phyloP scores from a whole-genome alignment of 2,329 filamentous ascomycete genomes.

The Hypoxylon sp. region DNA sequence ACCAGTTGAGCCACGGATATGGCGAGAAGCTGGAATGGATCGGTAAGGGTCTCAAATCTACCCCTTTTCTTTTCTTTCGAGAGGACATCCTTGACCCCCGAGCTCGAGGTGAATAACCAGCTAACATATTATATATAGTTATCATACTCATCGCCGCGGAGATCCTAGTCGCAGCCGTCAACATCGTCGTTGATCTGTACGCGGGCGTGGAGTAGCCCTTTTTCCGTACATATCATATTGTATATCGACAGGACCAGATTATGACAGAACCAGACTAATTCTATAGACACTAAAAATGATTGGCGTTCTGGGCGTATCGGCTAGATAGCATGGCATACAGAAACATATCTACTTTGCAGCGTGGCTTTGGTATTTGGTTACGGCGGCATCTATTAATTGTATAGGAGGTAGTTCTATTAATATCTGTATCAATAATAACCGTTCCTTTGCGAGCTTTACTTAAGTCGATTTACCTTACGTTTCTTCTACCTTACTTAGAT shows the following conservation, averaged over 20 bases:
- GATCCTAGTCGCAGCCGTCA: slow-evolving; percentile 91
- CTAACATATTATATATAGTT: slow-evolving; percentile 70
- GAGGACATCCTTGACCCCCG: background rate
- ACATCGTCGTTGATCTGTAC: slow-evolving; percentile 95
- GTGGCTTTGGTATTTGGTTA: slow-evolving; percentile 9
- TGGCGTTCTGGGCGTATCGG: slow-evolving; percentile 20
- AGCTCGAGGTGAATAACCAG: background rate
- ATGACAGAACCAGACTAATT: slow-evolving; percentile 2
- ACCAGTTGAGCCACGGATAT: slow-evolving; percentile 93
- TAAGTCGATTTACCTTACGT: background rate
- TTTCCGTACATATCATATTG: background rate
- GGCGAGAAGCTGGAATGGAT: slow-evolving; percentile 93
- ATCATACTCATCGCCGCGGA: slow-evolving; percentile 97
- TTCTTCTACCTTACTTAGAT: background rate
- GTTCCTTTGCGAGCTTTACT: background rate
- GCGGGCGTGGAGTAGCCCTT: slow-evolving; percentile 63
- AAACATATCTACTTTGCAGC: slow-evolving; percentile 1
- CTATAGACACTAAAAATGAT: slow-evolving; percentile 5
- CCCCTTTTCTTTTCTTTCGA: background rate
- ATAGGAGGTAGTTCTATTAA: background rate
- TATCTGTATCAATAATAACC: background rate
- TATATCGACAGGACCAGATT: background rate
- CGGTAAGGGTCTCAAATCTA: slow-evolving; percentile 68
- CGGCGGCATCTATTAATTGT: background rate
- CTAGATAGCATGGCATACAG: slow-evolving; percentile 26